Base-by-base conservation (phyloP, 108 stramenopile genomes). In the Skeletonema potamos region DNA sequence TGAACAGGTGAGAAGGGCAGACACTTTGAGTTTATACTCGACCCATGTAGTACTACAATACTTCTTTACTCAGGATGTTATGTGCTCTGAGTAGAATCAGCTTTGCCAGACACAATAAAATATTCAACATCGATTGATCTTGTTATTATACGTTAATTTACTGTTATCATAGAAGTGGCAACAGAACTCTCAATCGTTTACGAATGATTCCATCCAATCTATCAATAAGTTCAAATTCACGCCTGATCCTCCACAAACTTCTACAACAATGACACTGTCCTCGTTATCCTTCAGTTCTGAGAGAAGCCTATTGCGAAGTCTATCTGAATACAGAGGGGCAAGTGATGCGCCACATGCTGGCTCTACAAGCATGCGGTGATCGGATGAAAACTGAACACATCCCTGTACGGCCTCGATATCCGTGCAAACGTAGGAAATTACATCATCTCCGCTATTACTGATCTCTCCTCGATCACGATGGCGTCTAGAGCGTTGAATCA, bases 321-420 rank as follows among this genome's bases (percentile, higher is more conserved):
- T 77, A 26, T 89, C 83, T 26, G 84, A 84, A 68, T 91, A 94
- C 51, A 87, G 64, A n/a, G 86, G 81, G 13, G 93, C 93, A 56
- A 96, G 68, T 11, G 93, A 86, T 11, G 96, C 96, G 10, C 95
- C 96, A 84, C 94, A 96, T 1, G 96, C 93, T 0, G 96, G 96
- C 75, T 97, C 96, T 0, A 97, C 93, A 55, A 97, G 70, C 48
- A 96, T 79, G 15, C 96, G 86, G 68, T 92, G 90, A 64, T 96
- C 93, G 0, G 77, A 34, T 6, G 92, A 83, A 58, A 96, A 93
- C 29, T 68, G 72, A 30, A 87, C 15, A 72, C 93, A 94, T 10
- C 93, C 93, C 22, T 85, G 81, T 18, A 97, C 81, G 0, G 94
- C 96, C 66, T 95, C 91, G 1, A 15, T 72, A 76, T 97, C 96